Conservation (phyloP, 23 red algal species). For the Gracilariopsis chorda region DNA sequence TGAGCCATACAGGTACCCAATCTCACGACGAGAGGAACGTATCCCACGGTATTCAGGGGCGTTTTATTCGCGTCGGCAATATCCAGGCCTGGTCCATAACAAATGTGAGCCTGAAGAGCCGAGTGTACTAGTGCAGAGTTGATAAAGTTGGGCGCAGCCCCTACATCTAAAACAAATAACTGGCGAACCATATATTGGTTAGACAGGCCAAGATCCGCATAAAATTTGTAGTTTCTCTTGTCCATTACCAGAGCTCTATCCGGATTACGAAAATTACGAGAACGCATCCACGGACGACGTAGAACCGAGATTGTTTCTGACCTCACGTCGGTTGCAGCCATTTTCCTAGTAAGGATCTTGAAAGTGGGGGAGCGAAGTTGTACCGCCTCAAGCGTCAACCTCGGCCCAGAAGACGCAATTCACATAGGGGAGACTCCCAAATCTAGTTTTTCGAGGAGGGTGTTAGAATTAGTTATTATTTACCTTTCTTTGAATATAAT, state of each 20-base stretch:
- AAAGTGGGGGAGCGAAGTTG: neutral
- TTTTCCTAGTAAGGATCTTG: neutral
- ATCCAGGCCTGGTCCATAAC: neutral
- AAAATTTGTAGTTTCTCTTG: conserved; percentile 1
- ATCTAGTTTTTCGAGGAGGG: neutral
- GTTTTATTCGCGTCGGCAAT: neutral
- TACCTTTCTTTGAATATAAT: too few relatives aligned
- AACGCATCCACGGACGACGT: neutral
- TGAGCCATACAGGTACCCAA: neutral
- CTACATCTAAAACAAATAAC: neutral
- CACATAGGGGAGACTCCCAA: neutral
- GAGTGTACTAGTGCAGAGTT: neutral
- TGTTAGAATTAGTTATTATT: too few relatives aligned
- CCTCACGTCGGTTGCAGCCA: neutral
- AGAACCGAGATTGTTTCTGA: neutral
- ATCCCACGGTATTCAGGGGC: neutral
- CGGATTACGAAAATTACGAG: neutral
- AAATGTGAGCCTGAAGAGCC: neutral
- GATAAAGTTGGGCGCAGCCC: neutral
- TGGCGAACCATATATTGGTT: neutral
- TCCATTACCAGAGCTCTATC: neutral
- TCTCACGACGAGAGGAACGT: neutral
- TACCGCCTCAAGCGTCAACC: neutral
- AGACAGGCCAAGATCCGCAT: neutral
- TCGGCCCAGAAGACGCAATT: neutral